Percentiles rank a stretch among this genome's conserved stretches.
phyloP scores from a whole-genome alignment of 2,329 filamentous ascomycete species.

The Clonostachys byssicola region DNA sequence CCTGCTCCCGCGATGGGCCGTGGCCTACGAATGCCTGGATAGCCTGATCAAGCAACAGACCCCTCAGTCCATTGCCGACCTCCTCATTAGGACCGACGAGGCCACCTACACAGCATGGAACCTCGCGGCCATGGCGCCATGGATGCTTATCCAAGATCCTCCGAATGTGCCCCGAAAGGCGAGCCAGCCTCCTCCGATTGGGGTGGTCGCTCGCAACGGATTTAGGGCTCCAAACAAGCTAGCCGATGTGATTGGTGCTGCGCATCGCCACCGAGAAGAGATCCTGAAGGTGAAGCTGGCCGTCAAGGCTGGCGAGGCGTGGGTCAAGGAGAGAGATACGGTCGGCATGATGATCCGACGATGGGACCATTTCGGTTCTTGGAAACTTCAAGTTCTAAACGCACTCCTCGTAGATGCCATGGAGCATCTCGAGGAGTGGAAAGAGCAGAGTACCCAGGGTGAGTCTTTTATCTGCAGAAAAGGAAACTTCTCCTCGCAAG shows the following conservation, averaged over 20 bases:
- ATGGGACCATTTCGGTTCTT: conserved; percentile 64
- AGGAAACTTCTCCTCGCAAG: not conserved
- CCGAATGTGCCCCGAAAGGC: conserved; percentile 40
- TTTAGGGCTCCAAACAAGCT: conserved; percentile 77
- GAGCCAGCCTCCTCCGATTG: conserved; percentile 41
- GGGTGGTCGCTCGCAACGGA: conserved; percentile 64
- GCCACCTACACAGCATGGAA: conserved; percentile 74
- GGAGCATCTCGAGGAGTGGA: conserved; percentile 26
- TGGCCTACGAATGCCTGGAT: conserved; percentile 61
- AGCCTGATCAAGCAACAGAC: conserved; percentile 37
- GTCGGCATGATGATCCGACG: conserved; percentile 71
- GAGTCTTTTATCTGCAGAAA: not conserved
- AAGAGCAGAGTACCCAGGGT: conserved; percentile 24
- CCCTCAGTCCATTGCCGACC: conserved; percentile 41
- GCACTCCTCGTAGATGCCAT: conserved; percentile 62
- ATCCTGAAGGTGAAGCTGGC: conserved; percentile 61
- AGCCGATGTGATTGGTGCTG: conserved; percentile 60
- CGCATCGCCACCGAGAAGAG: conserved; percentile 56
- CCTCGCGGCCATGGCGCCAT: conserved; percentile 71
- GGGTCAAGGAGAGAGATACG: conserved; percentile 46
- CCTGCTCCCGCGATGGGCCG: conserved; percentile 54
- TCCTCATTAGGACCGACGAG: conserved; percentile 59
- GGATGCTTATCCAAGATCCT: conserved; percentile 47
- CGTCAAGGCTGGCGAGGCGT: conserved; percentile 36
- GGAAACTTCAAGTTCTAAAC: conserved; percentile 68